Percentiles rank a stretch among this genome's conserved stretches.
These are phyloP conservation scores for Podospora comata DNA, from an alignment of 495 filamentous ascomycete species.

Conservation along the genomic window DNA sequence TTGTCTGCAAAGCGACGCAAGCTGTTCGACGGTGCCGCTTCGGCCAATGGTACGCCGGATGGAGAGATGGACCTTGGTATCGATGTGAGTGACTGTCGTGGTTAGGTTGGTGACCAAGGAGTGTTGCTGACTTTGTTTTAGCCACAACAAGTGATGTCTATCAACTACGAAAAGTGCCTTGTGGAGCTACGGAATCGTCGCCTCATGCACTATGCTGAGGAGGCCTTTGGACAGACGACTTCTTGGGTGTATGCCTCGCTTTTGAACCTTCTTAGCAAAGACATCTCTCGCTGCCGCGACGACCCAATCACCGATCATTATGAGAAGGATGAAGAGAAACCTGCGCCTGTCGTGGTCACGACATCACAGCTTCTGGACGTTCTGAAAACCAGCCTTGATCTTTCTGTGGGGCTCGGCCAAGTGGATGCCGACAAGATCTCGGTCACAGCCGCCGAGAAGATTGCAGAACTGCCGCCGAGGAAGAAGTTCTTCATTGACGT, in stretches of 20 bases:
- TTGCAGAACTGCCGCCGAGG: slow-evolving; percentile 39
- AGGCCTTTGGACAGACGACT: slow-evolving; percentile 60
- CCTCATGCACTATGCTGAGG: slow-evolving; percentile 60
- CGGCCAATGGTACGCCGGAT: slow-evolving; percentile 32
- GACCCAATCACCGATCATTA: slow-evolving; percentile 53
- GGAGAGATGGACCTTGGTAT: slow-evolving; percentile 41
- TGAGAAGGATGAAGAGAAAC: slow-evolving; percentile 43
- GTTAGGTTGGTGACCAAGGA: background rate
- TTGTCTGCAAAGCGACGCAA: slow-evolving; percentile 46
- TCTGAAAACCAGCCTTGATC: slow-evolving; percentile 37
- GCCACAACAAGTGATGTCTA: slow-evolving; percentile 62
- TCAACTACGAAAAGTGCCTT: slow-evolving; percentile 82
- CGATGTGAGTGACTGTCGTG: slow-evolving; percentile 28
- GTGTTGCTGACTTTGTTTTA: slow-evolving; percentile 17
- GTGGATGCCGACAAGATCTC: slow-evolving; percentile 39
- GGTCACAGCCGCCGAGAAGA: slow-evolving; percentile 40
- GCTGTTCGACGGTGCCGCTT: slow-evolving; percentile 37
- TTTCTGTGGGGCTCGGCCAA: slow-evolving; percentile 49
- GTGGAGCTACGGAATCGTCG: slow-evolving; percentile 76
- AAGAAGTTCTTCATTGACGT: slow-evolving; percentile 42
- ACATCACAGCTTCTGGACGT: slow-evolving; percentile 48
- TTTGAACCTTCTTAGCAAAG: slow-evolving; percentile 64
- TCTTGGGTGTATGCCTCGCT: slow-evolving; percentile 71
- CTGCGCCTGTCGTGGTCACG: slow-evolving; percentile 32
- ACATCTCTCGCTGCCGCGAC: slow-evolving; percentile 61